Evolutionary conservation across 805 yeast species (phyloP).

Genomic region (Monosporozyma servazzii): DNA sequence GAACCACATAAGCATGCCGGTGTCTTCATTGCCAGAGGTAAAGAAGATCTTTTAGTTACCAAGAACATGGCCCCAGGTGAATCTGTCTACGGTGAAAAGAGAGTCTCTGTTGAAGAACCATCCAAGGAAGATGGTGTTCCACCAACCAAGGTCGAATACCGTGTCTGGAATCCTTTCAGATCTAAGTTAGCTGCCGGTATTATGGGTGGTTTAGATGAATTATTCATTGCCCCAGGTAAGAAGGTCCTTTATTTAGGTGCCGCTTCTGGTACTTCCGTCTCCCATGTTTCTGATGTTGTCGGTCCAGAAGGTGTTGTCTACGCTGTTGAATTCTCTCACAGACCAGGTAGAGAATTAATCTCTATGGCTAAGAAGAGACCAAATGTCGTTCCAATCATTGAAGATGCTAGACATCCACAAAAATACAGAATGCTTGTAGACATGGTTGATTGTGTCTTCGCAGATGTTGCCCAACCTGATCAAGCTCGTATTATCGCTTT

Average conservation of each 20-base stretch:
- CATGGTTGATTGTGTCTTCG: constrained; percentile 98
- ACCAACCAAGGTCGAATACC: constrained; percentile 92
- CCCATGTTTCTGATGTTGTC: constrained; percentile 96
- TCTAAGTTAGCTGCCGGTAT: constrained; percentile 99
- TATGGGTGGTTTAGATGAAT: constrained; percentile 98
- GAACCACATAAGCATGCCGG: constrained; percentile 99
- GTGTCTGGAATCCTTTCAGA: constrained; percentile 99
- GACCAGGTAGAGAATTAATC: constrained; percentile 98
- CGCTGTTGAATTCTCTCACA: constrained; percentile 98
- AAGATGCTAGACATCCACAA: constrained; percentile 99
- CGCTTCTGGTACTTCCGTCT: constrained; percentile 98
- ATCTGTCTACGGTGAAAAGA: constrained; percentile 96
- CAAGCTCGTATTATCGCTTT: constrained; percentile 99
- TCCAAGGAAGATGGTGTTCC: constrained; percentile 79
- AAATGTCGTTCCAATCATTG: constrained; percentile 95
- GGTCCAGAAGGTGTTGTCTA: constrained; percentile 99
- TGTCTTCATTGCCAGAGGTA: constrained; percentile 98
- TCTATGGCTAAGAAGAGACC: constrained; percentile 99
- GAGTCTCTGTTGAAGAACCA: constrained; percentile 89
- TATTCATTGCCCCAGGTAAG: constrained; percentile 96
- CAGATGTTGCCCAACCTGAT: constrained; percentile 99
- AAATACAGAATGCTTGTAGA: constrained; percentile 98
- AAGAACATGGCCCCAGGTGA: constrained; percentile 98
- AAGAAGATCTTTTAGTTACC: constrained; percentile 95
- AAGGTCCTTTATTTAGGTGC: constrained; percentile 97